Conservation (phyloP, 257 asterid species). For the Plantago major region DNA sequence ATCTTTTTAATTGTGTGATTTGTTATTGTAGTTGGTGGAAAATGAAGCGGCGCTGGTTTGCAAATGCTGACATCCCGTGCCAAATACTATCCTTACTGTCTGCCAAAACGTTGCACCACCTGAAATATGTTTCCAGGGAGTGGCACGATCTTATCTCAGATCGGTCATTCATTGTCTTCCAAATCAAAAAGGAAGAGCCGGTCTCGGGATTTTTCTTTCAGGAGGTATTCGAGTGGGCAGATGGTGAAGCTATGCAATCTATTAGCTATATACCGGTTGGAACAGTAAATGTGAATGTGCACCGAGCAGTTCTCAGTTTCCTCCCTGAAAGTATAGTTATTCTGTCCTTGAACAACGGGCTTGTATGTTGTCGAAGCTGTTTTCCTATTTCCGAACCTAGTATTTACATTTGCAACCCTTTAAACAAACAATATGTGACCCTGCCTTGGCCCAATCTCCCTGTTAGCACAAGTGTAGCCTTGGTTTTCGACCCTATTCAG, state of each 20-base stretch:
- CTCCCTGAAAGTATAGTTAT: slow-evolving; percentile 52
- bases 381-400: slow-evolving; percentile 31
- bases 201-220: slow-evolving; percentile 62
- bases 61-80: slow-evolving; percentile 31
- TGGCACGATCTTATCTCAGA: slow-evolving; percentile 47
- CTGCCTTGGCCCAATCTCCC: slow-evolving; percentile 41
- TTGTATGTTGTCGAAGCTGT: slow-evolving; percentile 55
- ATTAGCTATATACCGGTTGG: slow-evolving; percentile 46
- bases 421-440: slow-evolving; percentile 44
- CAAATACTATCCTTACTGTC: slow-evolving; percentile 40
- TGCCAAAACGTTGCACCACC: slow-evolving; percentile 32
- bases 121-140: slow-evolving; percentile 53
- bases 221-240: slow-evolving; percentile 36
- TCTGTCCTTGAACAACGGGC: slow-evolving; percentile 48
- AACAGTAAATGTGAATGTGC: slow-evolving; percentile 8
- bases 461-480: slow-evolving; percentile 31
- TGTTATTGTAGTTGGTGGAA: slow-evolving; percentile 17
- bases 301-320: slow-evolving; percentile 33
- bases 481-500: slow-evolving; percentile 46
- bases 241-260: slow-evolving; percentile 25
- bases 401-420: slow-evolving; percentile 61
- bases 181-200: slow-evolving; percentile 33
- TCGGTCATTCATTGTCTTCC: slow-evolving; percentile 38
- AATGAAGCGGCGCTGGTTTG: slow-evolving; percentile 32
- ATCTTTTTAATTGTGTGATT: not conserved